phyloP scores from a whole-genome alignment of 2,329 filamentous ascomycete genomes.

The Sphaerulina vaccinii region DNA sequence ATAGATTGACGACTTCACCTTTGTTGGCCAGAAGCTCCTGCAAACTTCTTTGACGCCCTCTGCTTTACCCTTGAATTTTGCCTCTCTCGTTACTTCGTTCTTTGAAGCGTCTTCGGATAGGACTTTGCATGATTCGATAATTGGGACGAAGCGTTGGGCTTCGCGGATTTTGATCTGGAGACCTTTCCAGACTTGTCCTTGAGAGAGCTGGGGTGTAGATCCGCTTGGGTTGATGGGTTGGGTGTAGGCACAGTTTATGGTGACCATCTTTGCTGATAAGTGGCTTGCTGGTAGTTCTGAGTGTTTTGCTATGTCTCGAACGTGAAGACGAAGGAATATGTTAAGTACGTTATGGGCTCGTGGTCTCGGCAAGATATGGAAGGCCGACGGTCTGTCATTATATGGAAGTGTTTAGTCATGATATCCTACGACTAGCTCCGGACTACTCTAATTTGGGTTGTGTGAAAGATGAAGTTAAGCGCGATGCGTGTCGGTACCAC shows the following conservation, averaged over 20 bases:
- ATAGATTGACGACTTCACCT: no score
- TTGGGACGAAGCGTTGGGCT: conserved; percentile 48
- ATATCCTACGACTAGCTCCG: no score
- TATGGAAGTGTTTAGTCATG: background rate
- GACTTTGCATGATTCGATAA: conserved; percentile 45
- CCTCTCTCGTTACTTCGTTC: conserved; percentile 38
- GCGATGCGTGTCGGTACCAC: no score
- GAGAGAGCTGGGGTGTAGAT: conserved; percentile 37
- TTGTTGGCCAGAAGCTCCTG: conserved; percentile 40
- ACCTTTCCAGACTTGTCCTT: conserved; percentile 43
- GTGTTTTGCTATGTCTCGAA: background rate
- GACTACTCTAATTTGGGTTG: no score
- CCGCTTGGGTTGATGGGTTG: conserved; percentile 45
- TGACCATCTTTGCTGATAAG: conserved; percentile 37
- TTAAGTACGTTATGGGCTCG: no score
- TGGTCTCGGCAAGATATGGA: background rate
- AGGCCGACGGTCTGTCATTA: background rate
- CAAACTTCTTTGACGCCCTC: conserved; percentile 41
- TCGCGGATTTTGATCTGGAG: conserved; percentile 48
- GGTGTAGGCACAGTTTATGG: conserved; percentile 45
- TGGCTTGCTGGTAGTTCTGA: background rate
- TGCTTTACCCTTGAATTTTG: conserved; percentile 41
- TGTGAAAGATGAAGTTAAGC: no score
- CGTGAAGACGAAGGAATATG: no score
- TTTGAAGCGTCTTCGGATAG: conserved; percentile 37